These are phyloP conservation scores for Tylopilus intermedius DNA, from an alignment of 768 basidiomycete genomes.

Conservation along the genomic window DNA sequence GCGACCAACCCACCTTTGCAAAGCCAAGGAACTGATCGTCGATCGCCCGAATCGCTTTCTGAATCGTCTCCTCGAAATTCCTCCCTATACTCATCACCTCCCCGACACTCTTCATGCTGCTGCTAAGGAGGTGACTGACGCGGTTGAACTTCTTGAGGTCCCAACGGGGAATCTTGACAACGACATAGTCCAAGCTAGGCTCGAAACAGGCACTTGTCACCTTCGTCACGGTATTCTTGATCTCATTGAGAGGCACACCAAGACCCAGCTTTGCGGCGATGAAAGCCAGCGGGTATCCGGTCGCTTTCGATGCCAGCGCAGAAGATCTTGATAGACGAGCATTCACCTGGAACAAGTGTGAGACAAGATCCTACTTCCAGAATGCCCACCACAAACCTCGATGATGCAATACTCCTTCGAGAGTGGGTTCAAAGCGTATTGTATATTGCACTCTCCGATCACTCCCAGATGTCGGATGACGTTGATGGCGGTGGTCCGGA, in stretches of 20 bases:
- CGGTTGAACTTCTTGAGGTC: slow-evolving; percentile 97
- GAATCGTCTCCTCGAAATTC: slow-evolving; percentile 97
- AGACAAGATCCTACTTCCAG: slow-evolving; percentile 2
- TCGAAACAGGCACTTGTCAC: slow-evolving; percentile 97
- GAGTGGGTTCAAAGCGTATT: slow-evolving; percentile 92
- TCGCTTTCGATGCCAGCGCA: slow-evolving; percentile 96
- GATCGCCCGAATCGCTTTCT: slow-evolving; percentile 95
- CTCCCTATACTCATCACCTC: slow-evolving; percentile 99
- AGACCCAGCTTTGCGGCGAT: slow-evolving; percentile 98
- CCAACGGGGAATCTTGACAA: slow-evolving; percentile 99
- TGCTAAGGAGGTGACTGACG: slow-evolving; percentile 85
- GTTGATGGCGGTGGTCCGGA: slow-evolving; percentile 95
- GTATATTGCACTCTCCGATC: slow-evolving; percentile 98
- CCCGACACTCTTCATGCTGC: slow-evolving; percentile 98
- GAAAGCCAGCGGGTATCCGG: slow-evolving; percentile 96
- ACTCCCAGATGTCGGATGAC: slow-evolving; percentile 98
- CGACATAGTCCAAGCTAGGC: slow-evolving; percentile 93
- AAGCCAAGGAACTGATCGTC: slow-evolving; percentile 95
- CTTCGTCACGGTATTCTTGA: slow-evolving; percentile 96
- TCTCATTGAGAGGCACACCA: slow-evolving; percentile 94
- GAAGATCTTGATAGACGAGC: slow-evolving; percentile 98
- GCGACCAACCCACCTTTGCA: slow-evolving; percentile 51
- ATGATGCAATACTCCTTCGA: slow-evolving; percentile 99
- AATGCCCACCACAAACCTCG: slow-evolving; percentile 50
- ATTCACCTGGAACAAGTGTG: slow-evolving; percentile 53